Percentiles rank a stretch among this genome's conserved stretches.
Conservation (phyloP, 306 rosid genomes). For the Quillaja saponaria region DNA sequence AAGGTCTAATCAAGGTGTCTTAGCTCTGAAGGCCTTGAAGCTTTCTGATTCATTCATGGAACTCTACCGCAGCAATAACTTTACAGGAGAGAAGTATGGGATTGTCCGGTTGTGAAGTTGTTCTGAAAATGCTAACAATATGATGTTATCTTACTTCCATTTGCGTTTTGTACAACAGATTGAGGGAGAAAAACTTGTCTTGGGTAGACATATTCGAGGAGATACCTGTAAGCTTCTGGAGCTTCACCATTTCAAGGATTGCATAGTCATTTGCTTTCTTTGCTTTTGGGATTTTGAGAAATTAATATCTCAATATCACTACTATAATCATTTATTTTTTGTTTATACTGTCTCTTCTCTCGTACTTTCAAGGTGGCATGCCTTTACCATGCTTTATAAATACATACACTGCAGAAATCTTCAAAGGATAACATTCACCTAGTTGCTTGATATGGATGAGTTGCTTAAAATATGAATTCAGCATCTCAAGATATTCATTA, state of each 20-base stretch:
- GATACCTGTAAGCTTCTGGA: constrained; percentile 71
- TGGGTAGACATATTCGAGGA: constrained; percentile 99
- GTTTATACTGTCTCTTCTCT: too few relatives aligned
- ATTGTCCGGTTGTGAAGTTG: constrained; percentile 14
- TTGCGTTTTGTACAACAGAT: constrained; percentile 48
- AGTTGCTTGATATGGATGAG: background rate
- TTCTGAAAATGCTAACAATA: background rate
- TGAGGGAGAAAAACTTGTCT: constrained; percentile 91
- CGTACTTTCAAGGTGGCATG: too few relatives aligned
- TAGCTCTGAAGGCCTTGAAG: constrained; percentile 90
- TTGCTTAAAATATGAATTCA: too few relatives aligned
- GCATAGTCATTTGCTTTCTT: background rate
- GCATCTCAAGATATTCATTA: too few relatives aligned
- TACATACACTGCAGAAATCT: background rate
- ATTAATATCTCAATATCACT: too few relatives aligned
- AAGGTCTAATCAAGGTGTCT: constrained; percentile 85
- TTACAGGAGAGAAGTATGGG: constrained; percentile 90
- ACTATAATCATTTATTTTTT: too few relatives aligned
- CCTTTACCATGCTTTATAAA: too few relatives aligned
- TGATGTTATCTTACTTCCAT: constrained; percentile 6
- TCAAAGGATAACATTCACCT: background rate
- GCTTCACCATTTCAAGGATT: constrained; percentile 15
- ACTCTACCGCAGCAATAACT: constrained; percentile 81
- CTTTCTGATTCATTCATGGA: constrained; percentile 96
- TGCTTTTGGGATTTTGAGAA: background rate